Conservation (phyloP, 2,329 filamentous ascomycete genomes). For the Hypoxylon sp. region DNA sequence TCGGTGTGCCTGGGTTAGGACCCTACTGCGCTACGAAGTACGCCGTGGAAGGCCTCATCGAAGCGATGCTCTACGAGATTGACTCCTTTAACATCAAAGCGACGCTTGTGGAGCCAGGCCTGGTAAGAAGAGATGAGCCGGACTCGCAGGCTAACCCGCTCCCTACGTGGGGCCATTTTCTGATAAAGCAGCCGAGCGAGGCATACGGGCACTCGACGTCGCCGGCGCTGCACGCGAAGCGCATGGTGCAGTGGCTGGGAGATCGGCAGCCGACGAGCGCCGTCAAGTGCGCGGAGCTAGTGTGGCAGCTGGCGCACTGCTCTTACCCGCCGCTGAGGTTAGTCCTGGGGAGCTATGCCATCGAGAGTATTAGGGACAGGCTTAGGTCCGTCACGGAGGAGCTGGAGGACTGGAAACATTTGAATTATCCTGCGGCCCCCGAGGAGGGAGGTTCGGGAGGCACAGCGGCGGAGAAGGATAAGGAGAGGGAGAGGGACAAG, state of each 20-base stretch:
- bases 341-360: constrained; percentile 91
- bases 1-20: constrained; percentile 93
- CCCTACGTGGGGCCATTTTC: constrained; percentile 90
- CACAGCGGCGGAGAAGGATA: constrained; percentile 46
- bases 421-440: constrained; percentile 72
- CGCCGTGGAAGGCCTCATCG: constrained; percentile 93
- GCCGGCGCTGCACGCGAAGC: constrained; percentile 87
- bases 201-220: constrained; percentile 82
- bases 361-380: constrained; percentile 93
- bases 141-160: constrained; percentile 67
- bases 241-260: constrained; percentile 94
- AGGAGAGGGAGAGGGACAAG: constrained; percentile 45
- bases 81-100: constrained; percentile 93
- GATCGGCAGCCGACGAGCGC: constrained; percentile 93
- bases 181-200: constrained; percentile 86
- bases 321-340: constrained; percentile 90
- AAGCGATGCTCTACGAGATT: constrained; percentile 96
- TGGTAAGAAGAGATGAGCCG: constrained; percentile 87
- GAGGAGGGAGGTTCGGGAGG: constrained; percentile 51
- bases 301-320: constrained; percentile 96
- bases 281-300: constrained; percentile 90
- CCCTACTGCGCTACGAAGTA: constrained; percentile 98
- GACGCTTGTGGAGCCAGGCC: constrained; percentile 90
- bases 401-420: constrained; percentile 91
- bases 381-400: constrained; percentile 93